These are phyloP conservation scores for Yamadazyma sp. DNA, from an alignment of 805 yeast species.

Conservation along the genomic window DNA sequence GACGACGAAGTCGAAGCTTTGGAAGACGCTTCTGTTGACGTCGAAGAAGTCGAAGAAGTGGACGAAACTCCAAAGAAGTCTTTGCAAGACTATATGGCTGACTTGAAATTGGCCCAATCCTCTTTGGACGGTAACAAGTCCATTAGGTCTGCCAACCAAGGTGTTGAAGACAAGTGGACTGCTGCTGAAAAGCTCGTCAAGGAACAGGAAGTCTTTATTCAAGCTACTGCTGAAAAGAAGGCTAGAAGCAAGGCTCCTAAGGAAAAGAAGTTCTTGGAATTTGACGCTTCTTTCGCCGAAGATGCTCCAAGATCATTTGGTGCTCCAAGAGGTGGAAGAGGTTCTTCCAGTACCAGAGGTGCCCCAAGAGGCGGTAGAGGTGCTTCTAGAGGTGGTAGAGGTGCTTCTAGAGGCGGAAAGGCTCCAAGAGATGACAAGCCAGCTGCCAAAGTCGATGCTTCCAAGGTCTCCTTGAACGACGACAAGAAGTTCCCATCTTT, in stretches of 20 bases:
- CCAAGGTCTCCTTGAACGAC: slow-evolving; percentile 41
- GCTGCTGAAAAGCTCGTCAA: slow-evolving; percentile 60
- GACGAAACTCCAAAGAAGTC: slow-evolving; percentile 56
- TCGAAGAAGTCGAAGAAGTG: slow-evolving; percentile 45
- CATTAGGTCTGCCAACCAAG: slow-evolving; percentile 56
- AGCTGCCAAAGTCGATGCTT: slow-evolving; percentile 1
- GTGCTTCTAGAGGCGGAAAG: slow-evolving; percentile 23
- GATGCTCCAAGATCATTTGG: slow-evolving; percentile 26
- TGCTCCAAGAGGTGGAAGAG: slow-evolving; percentile 24
- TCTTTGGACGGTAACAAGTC: slow-evolving; percentile 37
- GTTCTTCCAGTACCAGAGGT: slow-evolving; percentile 27
- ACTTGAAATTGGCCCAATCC: slow-evolving; percentile 49
- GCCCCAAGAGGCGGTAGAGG: slow-evolving; percentile 16
- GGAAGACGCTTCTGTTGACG: slow-evolving; percentile 45
- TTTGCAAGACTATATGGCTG: slow-evolving; percentile 83
- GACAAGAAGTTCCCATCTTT: slow-evolving; percentile 77
- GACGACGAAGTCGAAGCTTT: slow-evolving; percentile 59
- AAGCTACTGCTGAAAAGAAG: slow-evolving; percentile 65
- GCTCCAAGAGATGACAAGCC: slow-evolving; percentile 13
- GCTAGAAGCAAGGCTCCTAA: slow-evolving; percentile 71
- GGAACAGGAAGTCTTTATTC: slow-evolving; percentile 59
- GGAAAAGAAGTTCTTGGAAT: slow-evolving; percentile 76
- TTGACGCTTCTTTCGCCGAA: slow-evolving; percentile 69
- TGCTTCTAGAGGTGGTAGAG: slow-evolving; percentile 22
- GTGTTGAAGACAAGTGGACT: slow-evolving; percentile 52